phyloP scores from a whole-genome alignment of 2,329 filamentous ascomycete genomes.

The Thermoascus crustaceus region DNA sequence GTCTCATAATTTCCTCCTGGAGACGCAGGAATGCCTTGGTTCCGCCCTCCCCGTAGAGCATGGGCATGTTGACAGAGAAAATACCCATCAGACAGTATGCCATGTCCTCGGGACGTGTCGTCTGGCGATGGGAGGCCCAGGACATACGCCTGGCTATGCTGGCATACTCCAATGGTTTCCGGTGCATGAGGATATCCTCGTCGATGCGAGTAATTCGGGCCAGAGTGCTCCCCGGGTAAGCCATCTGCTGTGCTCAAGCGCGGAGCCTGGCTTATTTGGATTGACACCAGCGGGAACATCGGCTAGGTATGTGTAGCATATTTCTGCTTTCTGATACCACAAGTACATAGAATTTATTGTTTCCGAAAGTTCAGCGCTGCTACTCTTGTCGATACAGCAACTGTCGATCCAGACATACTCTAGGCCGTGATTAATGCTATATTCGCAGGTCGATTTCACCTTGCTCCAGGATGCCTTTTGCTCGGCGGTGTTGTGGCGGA shows the following conservation, averaged over 20 bases:
- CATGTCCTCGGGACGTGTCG: conserved; percentile 16
- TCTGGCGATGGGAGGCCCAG: conserved; percentile 18
- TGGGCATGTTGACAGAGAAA: conserved; percentile 19
- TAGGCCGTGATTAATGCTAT: conserved; percentile 1
- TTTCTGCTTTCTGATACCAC: conserved; percentile 11
- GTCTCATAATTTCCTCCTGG: conserved; percentile 23
- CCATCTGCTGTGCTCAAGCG: not conserved
- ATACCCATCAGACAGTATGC: conserved; percentile 24
- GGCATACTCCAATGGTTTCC: not conserved
- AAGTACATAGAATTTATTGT: conserved; percentile 15
- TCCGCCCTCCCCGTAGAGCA: conserved; percentile 22
- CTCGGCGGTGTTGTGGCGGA: not conserved
- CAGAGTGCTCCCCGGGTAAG: not conserved
- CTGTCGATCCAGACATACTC: conserved; percentile 16
- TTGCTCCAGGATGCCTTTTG: not conserved
- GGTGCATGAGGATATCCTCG: not conserved
- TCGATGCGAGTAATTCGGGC: conserved; percentile 10
- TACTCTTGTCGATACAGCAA: conserved; percentile 15
- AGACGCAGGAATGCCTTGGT: conserved; percentile 16
- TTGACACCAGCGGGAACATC: conserved; percentile 8
- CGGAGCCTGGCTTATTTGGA: not conserved
- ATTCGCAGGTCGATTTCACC: not conserved
- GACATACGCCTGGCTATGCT: conserved; percentile 15
- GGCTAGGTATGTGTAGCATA: conserved; percentile 14
- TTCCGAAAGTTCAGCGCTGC: conserved; percentile 11